Base-by-base conservation (phyloP, 2,329 filamentous ascomycete genomes). In the Neofusicoccum parvum region DNA sequence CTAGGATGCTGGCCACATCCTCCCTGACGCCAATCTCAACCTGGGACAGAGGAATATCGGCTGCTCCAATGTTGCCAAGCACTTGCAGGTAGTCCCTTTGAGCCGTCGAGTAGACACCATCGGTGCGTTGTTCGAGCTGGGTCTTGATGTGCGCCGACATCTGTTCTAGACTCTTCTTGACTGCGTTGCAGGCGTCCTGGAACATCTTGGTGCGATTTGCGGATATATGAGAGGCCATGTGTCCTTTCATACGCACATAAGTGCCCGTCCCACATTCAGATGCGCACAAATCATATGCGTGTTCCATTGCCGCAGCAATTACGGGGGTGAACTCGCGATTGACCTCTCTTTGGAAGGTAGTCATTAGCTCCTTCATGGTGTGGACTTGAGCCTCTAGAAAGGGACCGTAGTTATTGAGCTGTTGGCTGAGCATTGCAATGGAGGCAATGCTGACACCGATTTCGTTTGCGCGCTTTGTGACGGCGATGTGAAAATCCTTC, bases 311-410 rank as follows among this genome's bases (percentile, higher is more conserved):
- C 1, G 68, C 49, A 3, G 75, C 71, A 62, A 88, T 81, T 2
- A 77, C 76, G 0, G 84, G 85, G 0, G 78, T 80, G 65, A 88
- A 87, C 39, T 83, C 76, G 3, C 86, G 82, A 69, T 82, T 88
- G 15, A 82, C 81, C 3, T 85, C 81, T 34, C 82, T 80, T 69
- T 87, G 85, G 3, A 76, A 67, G 5, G 78, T 74, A 0, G 76
- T 83, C 68, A 87, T 80, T 2, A 68, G 68, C 1, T 69, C 69
- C 0, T 75, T 67, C 46, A 83, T 73, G 3, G 67, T 67, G 0
- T 62, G 66, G 2, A 75, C 74, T 0, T 83, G 65, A 6, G 78
- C 73, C 0, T 73, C 70, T 41, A 87, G 78, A 5, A 78, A 74
- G 2, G 74, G 73, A 36, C 80, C 72, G 71, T 83, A 80, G 32